Evolutionary conservation across 163 green algal genomes (phyloP).

Genomic region (Prototheca stagnorum): DNA sequence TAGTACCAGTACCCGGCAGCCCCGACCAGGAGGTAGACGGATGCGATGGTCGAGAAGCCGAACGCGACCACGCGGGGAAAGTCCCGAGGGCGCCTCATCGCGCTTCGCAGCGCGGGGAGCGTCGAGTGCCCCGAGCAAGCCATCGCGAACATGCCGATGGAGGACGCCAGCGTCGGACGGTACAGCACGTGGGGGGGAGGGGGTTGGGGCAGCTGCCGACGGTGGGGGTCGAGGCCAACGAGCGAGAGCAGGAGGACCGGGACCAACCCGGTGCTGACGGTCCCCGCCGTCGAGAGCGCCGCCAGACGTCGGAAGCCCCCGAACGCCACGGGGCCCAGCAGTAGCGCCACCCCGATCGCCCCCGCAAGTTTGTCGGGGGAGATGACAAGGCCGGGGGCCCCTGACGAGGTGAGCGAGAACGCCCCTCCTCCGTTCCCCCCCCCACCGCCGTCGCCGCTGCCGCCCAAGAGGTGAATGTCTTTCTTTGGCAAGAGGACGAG

Average conservation of each 20-base stretch:
- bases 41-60: conserved; percentile 21
- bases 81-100: conserved; percentile 20
- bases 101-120: conserved; percentile 27
- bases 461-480: neutral
- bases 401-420: neutral
- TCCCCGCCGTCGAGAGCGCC: conserved; percentile 4
- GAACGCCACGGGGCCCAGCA: conserved; percentile 7
- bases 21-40: conserved; percentile 18
- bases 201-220: conserved; percentile 8
- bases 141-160: conserved; percentile 32
- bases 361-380: neutral
- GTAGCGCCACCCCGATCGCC: neutral
- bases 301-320: neutral
- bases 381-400: no score
- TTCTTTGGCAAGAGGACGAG: conserved; percentile 9
- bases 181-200: conserved; percentile 1
- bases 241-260: conserved; percentile 6
- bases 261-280: conserved; percentile 14
- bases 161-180: conserved; percentile 14
- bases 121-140: conserved; percentile 28
- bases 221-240: conserved; percentile 15
- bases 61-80: conserved; percentile 20
- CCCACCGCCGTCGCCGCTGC: neutral
- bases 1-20: conserved; percentile 27
- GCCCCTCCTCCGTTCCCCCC: no score